Conservation (phyloP, 306 rosid species). For the Cicer cuneatum region DNA sequence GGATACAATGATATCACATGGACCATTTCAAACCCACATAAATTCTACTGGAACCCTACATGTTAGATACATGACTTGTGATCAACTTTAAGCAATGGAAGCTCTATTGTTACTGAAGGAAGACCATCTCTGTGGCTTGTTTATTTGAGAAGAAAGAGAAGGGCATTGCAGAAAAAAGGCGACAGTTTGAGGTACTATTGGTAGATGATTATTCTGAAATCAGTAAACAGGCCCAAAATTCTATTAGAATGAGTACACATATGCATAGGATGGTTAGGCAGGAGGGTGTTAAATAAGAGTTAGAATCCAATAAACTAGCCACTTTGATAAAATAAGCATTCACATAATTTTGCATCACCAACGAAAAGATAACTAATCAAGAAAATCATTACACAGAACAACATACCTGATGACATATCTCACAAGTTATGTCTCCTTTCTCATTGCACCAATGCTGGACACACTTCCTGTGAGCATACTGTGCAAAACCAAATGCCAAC, state of each 20-base stretch:
- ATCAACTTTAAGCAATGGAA: constrained; percentile 15
- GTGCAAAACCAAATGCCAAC: constrained; percentile 37
- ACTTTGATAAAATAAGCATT: constrained; percentile 12
- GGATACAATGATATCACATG: background rate
- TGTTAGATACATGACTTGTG: background rate
- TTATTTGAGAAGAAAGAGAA: background rate
- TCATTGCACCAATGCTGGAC: constrained; percentile 99
- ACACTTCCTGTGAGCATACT: constrained; percentile 98
- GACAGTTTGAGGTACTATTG: background rate
- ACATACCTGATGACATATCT: constrained; percentile 94
- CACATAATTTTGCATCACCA: background rate
- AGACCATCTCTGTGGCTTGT: constrained; percentile 10
- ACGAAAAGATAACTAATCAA: background rate
- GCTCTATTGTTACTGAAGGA: background rate
- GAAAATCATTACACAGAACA: constrained; percentile 8
- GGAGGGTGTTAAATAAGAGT: background rate
- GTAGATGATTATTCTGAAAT: background rate
- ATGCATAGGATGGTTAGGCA: background rate
- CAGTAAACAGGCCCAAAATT: background rate
- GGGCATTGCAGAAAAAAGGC: background rate
- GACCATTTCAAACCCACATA: background rate
- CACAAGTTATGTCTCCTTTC: constrained; percentile 95
- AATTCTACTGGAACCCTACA: background rate
- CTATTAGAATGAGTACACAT: background rate
- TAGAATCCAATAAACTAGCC: constrained; percentile 5